phyloP scores from a whole-genome alignment of 176 grass and related monocot genomes.

The Elaeis guineensis region DNA sequence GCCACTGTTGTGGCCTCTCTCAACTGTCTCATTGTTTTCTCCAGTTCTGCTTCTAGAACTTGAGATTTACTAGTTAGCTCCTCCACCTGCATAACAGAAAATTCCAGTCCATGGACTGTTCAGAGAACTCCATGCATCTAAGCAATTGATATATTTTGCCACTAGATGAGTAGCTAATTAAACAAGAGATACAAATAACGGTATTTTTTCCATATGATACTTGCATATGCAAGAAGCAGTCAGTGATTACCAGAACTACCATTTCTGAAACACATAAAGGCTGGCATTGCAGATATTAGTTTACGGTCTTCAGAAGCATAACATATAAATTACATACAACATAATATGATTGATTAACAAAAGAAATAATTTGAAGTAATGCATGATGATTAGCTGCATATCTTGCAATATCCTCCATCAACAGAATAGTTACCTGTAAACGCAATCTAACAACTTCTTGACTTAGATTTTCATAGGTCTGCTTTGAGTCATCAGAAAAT shows the following conservation, averaged over 20 bases:
- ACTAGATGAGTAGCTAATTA: too few relatives aligned
- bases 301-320: too few relatives aligned
- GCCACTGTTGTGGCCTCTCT: slow-evolving; percentile 30
- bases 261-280: too few relatives aligned
- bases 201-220: too few relatives aligned
- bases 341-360: too few relatives aligned
- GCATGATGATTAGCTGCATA: too few relatives aligned
- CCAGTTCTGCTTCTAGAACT: slow-evolving; percentile 56
- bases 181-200: too few relatives aligned
- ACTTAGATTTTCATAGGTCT: slow-evolving; percentile 33
- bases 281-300: too few relatives aligned
- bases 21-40: slow-evolving; percentile 39
- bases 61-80: slow-evolving; percentile 39
- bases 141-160: background rate
- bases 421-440: slow-evolving; percentile 31
- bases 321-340: too few relatives aligned
- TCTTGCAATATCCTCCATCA: background rate
- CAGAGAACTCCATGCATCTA: background rate
- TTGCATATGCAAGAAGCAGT: too few relatives aligned
- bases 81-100: slow-evolving; percentile 36
- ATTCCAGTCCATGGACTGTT: slow-evolving; percentile 1
- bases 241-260: too few relatives aligned
- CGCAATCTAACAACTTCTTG: slow-evolving; percentile 46
- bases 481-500: slow-evolving; percentile 14
- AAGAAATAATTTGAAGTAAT: too few relatives aligned